These are phyloP conservation scores for Fraxinus xanthoxyloides DNA, from an alignment of 305 asterid species.

Conservation along the genomic window DNA sequence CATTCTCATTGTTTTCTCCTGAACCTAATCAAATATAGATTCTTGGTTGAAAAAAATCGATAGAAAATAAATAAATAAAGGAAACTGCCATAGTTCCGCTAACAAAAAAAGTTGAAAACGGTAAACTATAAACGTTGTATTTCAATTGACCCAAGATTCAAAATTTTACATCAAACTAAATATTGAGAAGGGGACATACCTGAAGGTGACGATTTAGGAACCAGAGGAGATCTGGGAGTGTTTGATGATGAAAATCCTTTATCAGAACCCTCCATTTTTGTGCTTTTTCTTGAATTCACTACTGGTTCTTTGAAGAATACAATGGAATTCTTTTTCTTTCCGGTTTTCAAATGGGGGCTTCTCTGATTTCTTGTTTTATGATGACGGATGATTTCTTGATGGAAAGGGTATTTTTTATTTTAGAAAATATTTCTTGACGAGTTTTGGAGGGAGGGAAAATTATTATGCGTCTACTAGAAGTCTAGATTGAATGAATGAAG, in stretches of 20 bases:
- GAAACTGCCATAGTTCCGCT: neutral
- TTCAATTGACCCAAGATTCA: neutral
- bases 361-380: neutral
- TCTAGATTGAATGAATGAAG: neutral
- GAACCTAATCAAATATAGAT: conserved; percentile 23
- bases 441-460: neutral
- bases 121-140: neutral
- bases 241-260: conserved; percentile 34
- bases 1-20: conserved; percentile 64
- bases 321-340: neutral
- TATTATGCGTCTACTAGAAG: neutral
- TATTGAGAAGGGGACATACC: conserved; percentile 35
- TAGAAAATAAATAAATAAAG: neutral
- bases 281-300: neutral
- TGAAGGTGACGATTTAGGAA: conserved; percentile 31
- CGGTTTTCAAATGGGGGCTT: neutral
- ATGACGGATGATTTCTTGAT: neutral
- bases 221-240: conserved; percentile 25
- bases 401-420: neutral
- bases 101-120: neutral
- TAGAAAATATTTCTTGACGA: neutral
- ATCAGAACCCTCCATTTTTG: conserved; percentile 35
- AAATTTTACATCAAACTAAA: neutral
- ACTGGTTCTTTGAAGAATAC: neutral
- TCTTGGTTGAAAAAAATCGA: neutral